Conservation (phyloP, 352 stramenopile species). For the Phytopythium montanum region DNA sequence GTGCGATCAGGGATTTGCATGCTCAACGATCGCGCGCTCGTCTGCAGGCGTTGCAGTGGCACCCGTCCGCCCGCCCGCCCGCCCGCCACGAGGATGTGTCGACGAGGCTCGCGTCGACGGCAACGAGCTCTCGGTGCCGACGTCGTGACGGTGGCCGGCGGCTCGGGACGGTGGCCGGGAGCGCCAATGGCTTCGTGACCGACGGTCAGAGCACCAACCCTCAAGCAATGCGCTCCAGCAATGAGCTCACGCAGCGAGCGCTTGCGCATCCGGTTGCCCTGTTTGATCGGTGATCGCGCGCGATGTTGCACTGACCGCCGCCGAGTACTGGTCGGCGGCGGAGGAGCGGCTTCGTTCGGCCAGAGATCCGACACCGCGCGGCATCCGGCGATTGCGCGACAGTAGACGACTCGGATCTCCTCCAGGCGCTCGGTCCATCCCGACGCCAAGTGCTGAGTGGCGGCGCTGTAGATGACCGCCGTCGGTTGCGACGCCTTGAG, state of each 20-base stretch:
- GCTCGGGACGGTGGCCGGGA: too few species aligned
- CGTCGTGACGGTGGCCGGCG: too few species aligned
- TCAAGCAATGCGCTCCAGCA: too few species aligned
- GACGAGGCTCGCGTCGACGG: too few species aligned
- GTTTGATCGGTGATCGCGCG: constrained; percentile 1
- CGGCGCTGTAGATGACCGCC: not conserved
- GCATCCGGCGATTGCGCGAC: constrained; percentile 6
- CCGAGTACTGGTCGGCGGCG: not conserved
- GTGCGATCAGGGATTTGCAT: constrained; percentile 2
- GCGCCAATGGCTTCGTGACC: too few species aligned
- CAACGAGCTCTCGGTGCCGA: too few species aligned
- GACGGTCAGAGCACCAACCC: too few species aligned
- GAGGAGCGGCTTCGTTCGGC: not conserved
- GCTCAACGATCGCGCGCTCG: not conserved
- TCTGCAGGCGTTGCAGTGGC: not conserved
- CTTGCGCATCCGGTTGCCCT: not conserved
- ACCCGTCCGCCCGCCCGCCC: too few species aligned
- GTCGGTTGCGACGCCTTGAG: not conserved
- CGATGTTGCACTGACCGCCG: not conserved
- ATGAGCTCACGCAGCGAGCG: not conserved
- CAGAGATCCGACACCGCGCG: not conserved
- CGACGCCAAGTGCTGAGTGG: not conserved
- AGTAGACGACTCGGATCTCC: constrained; percentile 1
- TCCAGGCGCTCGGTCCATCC: not conserved
- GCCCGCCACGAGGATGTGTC: not conserved